Base-by-base conservation (phyloP, 2,329 filamentous ascomycete genomes). In the Aspergillus hiratsukae region DNA sequence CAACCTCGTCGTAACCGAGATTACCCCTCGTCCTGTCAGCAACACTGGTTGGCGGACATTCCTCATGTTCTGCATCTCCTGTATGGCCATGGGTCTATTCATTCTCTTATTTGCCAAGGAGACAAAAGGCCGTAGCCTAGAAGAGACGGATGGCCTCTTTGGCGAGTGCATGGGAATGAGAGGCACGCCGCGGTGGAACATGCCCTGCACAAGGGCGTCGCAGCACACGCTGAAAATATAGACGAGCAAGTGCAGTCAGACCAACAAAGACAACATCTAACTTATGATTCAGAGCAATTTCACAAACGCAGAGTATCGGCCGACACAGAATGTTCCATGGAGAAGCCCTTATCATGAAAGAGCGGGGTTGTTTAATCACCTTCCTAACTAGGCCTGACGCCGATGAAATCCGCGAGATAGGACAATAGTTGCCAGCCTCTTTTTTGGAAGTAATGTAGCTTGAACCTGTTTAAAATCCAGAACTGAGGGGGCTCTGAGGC, bases 21-120 rank as follows among this genome's bases (percentile, higher is more conserved):
- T 76, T 49, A 77, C 74, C 0, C 75, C 75, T 11, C 65, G 65
- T 19, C 73, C 75, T 28, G 67, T 77, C 43, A 69, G 74, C 54
- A 64, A 69, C 54, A 74, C 75, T 48, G 68, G 69, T 49, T 73
- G 72, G 71, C 62, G 61, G 5, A 75, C 73, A 0, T 76, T 75
- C 59, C 60, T 77, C 51, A 75, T 77, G 69, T 77, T 78, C 53
- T 75, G 67, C 19, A 64, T 72, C 35, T 76, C 75, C 64, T 75
- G 73, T 51, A 56, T 68, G 10, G 68, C 67, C n/a, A 74, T 69
- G 59, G 66, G 65, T 3, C n/a, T 69, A 8, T 75, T 74, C 48
- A 67, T 73, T 9, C 54, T 66, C 23, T 52, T 75, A 14, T 71
- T 68, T 54, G 57, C 78, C 29, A 75, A 75, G 10, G 76, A 78